Evolutionary conservation across 1,139 yeast genomes (phyloP), one percentile per base, ranked within the genome.

Genomic region (Debaryomyces sp.): DNA sequence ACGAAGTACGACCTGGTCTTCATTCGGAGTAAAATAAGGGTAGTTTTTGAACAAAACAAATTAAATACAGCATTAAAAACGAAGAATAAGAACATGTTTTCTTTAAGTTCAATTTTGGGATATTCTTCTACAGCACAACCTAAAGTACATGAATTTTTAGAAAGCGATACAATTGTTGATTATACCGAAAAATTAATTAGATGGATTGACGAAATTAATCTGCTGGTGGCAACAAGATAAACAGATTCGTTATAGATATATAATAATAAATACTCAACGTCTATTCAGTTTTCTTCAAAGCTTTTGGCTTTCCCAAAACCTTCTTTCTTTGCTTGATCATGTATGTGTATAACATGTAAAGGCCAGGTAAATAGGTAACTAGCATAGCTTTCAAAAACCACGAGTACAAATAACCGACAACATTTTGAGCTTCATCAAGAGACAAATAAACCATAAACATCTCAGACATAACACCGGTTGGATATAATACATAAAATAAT

Each of bases 381-480:
- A 94, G 75, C 46, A 82, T 74, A 2, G 68, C 76, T 52, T 81
- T 75, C 58, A 91, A 75, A 48, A 80, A 63, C 63, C 78, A 76
- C 43, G 82, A 78, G 66, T 81, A 83, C 68, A 76, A 70, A 0
- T 68, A 66, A 27, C 89, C 87, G 51, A 77, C 73, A 17, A 64
- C 71, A 12, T 57, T 55, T 37, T 73, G 77, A 12, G 96, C 96
- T 46, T 80, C 82, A 33, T 75, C 80, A 44, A 90, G 74, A 0
- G 96, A 84, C 51, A 84, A 70, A 66, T 82, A 84, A 53, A 90
- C 78, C 70, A 91, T 82, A 45, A 76, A 62, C 55, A 89, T 77
- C 65, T 94, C 99, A 52, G 95, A 84, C 4, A 88, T 82, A 15
- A 94, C 97, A 5, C 99, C 99, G 32, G 89, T 69, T 22, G 99